These are phyloP conservation scores for Litsea cubeba DNA, from an alignment of 164 flowering plant genomes.

Conservation along the genomic window DNA sequence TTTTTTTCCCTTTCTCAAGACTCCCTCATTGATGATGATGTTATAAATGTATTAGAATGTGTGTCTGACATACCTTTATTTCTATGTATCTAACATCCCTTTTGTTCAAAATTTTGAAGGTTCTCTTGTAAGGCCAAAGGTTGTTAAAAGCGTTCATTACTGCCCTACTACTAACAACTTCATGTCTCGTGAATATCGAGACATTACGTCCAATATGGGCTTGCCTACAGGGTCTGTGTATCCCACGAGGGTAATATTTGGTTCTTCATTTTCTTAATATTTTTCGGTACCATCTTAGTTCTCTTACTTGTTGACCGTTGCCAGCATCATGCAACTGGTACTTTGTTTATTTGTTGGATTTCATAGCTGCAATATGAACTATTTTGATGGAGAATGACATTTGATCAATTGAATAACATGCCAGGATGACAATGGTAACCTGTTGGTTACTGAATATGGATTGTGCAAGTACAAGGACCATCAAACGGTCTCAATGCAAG, in stretches of 20 bases:
- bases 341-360: background rate
- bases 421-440: slow-evolving; percentile 87
- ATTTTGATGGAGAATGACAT: background rate
- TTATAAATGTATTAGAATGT: too few relatives aligned
- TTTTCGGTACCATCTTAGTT: background rate
- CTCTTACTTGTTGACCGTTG: background rate
- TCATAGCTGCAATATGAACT: background rate
- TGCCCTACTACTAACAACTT: slow-evolving; percentile 67
- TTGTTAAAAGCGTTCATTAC: slow-evolving; percentile 96
- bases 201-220: slow-evolving; percentile 83
- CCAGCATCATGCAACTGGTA: background rate
- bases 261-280: slow-evolving; percentile 1
- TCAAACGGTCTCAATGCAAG: slow-evolving; percentile 93
- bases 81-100: background rate
- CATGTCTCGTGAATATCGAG: slow-evolving; percentile 87
- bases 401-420: background rate
- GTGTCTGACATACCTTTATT: too few relatives aligned
- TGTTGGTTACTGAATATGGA: slow-evolving; percentile 93
- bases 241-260: slow-evolving; percentile 47
- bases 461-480: slow-evolving; percentile 95
- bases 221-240: slow-evolving; percentile 98
- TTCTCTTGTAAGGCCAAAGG: slow-evolving; percentile 98
- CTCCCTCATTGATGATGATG: too few relatives aligned
- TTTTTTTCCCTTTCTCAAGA: too few relatives aligned
- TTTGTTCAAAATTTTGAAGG: slow-evolving; percentile 34